A percentile compares a stretch with the other conserved stretches of the same genome.
phyloP scores from a whole-genome alignment of 495 filamentous ascomycete species.

The Sporormia fimetaria region DNA sequence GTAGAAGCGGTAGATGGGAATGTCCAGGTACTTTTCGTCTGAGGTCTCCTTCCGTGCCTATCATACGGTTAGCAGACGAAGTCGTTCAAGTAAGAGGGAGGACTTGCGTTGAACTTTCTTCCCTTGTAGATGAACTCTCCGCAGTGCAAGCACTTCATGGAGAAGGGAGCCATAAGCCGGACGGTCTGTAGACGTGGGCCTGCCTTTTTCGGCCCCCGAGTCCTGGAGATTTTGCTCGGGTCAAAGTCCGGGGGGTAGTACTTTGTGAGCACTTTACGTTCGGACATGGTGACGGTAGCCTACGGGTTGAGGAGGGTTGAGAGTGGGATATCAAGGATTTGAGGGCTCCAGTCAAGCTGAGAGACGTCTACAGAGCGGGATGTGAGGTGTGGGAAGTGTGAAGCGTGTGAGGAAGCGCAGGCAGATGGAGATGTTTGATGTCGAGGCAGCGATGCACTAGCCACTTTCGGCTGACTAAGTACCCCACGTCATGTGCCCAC shows the following conservation, averaged over 20 bases:
- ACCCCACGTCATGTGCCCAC: conserved; percentile 9
- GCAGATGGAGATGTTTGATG: background rate
- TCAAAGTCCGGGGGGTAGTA: conserved; percentile 97
- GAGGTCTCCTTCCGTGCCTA: conserved; percentile 86
- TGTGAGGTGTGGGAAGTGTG: conserved; percentile 2
- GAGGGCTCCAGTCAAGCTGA: background rate
- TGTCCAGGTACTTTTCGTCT: conserved; percentile 80
- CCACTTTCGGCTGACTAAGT: conserved; percentile 8
- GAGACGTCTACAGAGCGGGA: background rate
- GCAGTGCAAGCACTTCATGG: conserved; percentile 82
- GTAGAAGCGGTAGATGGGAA: conserved; percentile 87
- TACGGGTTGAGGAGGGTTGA: background rate
- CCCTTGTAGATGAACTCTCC: conserved; percentile 97
- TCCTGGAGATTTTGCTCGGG: conserved; percentile 67
- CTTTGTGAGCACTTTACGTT: conserved; percentile 72
- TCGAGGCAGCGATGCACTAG: background rate
- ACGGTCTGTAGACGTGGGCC: conserved; percentile 79
- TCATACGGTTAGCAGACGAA: too few species aligned
- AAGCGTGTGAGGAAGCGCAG: conserved; percentile 4
- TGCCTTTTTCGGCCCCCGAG: conserved; percentile 53
- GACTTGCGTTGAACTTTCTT: conserved; percentile 96
- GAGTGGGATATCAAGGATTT: too few species aligned
- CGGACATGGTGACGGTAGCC: conserved; percentile 56
- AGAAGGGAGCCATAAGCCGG: conserved; percentile 94
- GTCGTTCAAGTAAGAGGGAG: too few species aligned